These are phyloP conservation scores for Toxicodendron radicans DNA, from an alignment of 345 rosid species.

Conservation along the genomic window DNA sequence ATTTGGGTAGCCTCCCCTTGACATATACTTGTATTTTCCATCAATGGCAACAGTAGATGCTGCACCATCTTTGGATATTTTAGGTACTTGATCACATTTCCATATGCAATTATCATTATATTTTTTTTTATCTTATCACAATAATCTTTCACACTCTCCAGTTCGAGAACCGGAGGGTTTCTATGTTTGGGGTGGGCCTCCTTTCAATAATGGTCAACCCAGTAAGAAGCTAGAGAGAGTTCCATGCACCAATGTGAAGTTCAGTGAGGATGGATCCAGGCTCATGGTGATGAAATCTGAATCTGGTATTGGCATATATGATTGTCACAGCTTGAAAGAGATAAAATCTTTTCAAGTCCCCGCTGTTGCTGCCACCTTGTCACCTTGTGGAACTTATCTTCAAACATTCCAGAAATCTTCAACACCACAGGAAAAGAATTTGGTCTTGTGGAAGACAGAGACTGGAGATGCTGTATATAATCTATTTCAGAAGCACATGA, in stretches of 20 bases:
- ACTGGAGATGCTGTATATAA: slow-evolving; percentile 69
- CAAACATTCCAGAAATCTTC: slow-evolving; percentile 85
- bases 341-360: slow-evolving; percentile 58
- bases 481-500: slow-evolving; percentile 76
- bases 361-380: slow-evolving; percentile 55
- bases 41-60: slow-evolving; percentile 39
- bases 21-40: not conserved
- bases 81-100: slow-evolving; percentile 47
- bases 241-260: slow-evolving; percentile 57
- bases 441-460: slow-evolving; percentile 60
- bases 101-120: slow-evolving; percentile 5
- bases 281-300: slow-evolving; percentile 64
- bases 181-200: slow-evolving; percentile 84
- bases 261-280: slow-evolving; percentile 76
- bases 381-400: slow-evolving; percentile 78
- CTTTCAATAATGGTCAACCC: slow-evolving; percentile 63
- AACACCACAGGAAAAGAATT: slow-evolving; percentile 80
- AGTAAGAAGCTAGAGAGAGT: slow-evolving; percentile 55
- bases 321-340: slow-evolving; percentile 55
- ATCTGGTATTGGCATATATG: slow-evolving; percentile 55
- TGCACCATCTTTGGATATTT: slow-evolving; percentile 64
- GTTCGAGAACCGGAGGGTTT: slow-evolving; percentile 82
- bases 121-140: not conserved
- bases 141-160: slow-evolving; percentile 14
- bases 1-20: not conserved